Evolutionary conservation across 495 filamentous ascomycete species (phyloP).

Genomic region (Neurospora hispaniola): DNA sequence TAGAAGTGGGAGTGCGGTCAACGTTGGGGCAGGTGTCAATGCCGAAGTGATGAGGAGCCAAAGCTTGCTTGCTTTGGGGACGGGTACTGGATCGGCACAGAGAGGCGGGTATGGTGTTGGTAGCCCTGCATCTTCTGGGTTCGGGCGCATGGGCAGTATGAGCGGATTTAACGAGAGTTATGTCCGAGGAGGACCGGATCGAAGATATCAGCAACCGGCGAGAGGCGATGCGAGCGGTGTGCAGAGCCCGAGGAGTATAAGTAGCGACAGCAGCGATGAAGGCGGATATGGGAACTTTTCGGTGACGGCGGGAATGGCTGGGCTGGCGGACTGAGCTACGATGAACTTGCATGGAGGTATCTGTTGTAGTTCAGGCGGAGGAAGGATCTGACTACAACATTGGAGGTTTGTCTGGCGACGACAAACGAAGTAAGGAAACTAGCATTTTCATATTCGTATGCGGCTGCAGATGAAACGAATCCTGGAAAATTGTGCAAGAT

Average conservation of each 20-base stretch:
- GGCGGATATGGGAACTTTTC: constrained; percentile 44
- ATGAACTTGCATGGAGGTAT: not conserved
- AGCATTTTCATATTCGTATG: not conserved
- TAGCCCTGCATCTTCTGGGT: not conserved
- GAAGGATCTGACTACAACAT: not conserved
- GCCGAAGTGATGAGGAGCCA: constrained; percentile 31
- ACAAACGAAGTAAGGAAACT: not conserved
- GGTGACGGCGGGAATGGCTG: constrained; percentile 29
- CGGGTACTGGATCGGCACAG: constrained; percentile 1
- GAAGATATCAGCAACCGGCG: constrained; percentile 16
- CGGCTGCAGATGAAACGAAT: not conserved
- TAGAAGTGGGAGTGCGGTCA: constrained; percentile 29
- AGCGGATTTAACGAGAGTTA: constrained; percentile 14
- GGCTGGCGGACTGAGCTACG: constrained; percentile 15
- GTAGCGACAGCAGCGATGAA: constrained; percentile 37
- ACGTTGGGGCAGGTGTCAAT: constrained; percentile 33
- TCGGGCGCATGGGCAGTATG: constrained; percentile 11
- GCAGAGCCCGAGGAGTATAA: constrained; percentile 32
- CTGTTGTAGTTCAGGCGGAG: not conserved
- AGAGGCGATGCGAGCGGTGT: constrained; percentile 32
- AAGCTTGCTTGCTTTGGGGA: constrained; percentile 23
- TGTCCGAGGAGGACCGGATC: constrained; percentile 1
- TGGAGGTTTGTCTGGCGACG: not conserved
- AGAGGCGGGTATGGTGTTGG: constrained; percentile 7
- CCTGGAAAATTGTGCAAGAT: not conserved